Evolutionary conservation across 2,329 filamentous ascomycete species (phyloP).

Genomic region (Xylaria sp.): DNA sequence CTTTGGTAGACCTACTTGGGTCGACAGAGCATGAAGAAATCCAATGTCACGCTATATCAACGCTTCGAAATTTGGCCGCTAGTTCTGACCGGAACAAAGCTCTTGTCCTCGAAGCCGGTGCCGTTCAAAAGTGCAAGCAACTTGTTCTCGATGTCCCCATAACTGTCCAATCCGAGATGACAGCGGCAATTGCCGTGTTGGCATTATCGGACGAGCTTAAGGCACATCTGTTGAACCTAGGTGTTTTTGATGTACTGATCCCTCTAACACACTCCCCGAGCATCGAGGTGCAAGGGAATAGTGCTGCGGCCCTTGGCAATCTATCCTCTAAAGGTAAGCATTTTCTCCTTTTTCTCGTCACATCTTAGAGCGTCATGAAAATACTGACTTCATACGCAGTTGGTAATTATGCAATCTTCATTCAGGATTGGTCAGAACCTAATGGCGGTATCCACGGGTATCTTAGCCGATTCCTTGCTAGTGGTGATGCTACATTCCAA

Average conservation of each 20-base stretch:
- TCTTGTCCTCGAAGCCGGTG: slow-evolving; percentile 94
- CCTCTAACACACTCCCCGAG: slow-evolving; percentile 94
- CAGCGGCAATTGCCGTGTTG: slow-evolving; percentile 96
- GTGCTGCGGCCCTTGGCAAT: slow-evolving; percentile 93
- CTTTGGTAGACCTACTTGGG: slow-evolving; percentile 90
- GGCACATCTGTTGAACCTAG: slow-evolving; percentile 86
- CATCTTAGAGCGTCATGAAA: not conserved
- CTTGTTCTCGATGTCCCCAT: slow-evolving; percentile 92
- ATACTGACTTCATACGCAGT: slow-evolving; percentile 64
- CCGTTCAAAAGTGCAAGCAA: slow-evolving; percentile 98
- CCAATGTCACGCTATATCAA: slow-evolving; percentile 98
- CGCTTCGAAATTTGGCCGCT: slow-evolving; percentile 91
- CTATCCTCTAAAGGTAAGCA: slow-evolving; percentile 90
- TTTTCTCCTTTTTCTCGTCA: slow-evolving; percentile 9
- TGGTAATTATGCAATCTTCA: slow-evolving; percentile 95
- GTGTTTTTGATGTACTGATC: slow-evolving; percentile 96
- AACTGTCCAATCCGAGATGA: slow-evolving; percentile 98
- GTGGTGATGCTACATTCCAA: slow-evolving; percentile 96
- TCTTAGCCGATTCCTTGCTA: slow-evolving; percentile 89
- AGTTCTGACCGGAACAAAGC: slow-evolving; percentile 99
- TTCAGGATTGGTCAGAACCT: slow-evolving; percentile 92
- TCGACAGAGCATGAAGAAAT: slow-evolving; percentile 99
- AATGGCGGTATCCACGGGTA: slow-evolving; percentile 97
- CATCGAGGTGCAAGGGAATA: slow-evolving; percentile 98
- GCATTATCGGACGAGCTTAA: slow-evolving; percentile 97